Percentiles rank a stretch among this genome's conserved stretches.
Conservation (phyloP, 2,329 filamentous ascomycete genomes). For the Drechslerella stenobrocha region DNA sequence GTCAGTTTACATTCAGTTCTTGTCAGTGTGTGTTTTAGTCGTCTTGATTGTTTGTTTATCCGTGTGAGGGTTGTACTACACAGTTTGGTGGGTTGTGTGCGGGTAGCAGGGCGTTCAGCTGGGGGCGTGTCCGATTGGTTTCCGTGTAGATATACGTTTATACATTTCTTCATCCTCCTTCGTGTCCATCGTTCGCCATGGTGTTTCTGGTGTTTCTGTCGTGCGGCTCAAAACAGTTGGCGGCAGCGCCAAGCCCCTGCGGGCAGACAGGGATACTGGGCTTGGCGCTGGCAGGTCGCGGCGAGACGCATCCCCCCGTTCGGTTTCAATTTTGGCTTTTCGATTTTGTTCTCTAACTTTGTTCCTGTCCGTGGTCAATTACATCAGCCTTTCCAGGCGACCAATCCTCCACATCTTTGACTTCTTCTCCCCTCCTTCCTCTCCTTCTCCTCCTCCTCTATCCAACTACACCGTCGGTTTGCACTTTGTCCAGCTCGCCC, state of each 20-base stretch:
- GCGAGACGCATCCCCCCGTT: conserved; percentile 34
- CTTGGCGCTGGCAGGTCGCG: conserved; percentile 43
- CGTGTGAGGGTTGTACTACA: too few species aligned
- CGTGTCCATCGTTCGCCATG: neutral
- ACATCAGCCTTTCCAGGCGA: conserved; percentile 13
- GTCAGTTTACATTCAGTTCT: too few species aligned
- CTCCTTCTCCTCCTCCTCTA: neutral
- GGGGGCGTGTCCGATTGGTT: neutral
- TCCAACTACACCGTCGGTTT: neutral
- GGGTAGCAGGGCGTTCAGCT: neutral
- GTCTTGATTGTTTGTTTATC: too few species aligned
- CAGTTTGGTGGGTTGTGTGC: too few species aligned
- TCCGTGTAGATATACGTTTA: neutral
- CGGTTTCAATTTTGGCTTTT: too few species aligned
- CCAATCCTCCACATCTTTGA: too few species aligned
- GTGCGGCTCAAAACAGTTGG: too few species aligned
- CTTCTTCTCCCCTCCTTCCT: neutral
- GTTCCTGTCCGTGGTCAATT: neutral
- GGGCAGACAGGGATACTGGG: conserved; percentile 26
- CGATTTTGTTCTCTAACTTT: conserved; percentile 28
- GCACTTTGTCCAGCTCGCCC: neutral
- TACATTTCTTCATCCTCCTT: conserved; percentile 9
- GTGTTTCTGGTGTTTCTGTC: neutral
- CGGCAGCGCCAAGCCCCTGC: conserved; percentile 7
- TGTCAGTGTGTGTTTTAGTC: too few species aligned